A percentile compares a stretch with the other conserved stretches of the same genome.
These are phyloP conservation scores for Hyphodiscus hymeniophilus DNA, from an alignment of 495 filamentous ascomycete genomes.

Conservation along the genomic window DNA sequence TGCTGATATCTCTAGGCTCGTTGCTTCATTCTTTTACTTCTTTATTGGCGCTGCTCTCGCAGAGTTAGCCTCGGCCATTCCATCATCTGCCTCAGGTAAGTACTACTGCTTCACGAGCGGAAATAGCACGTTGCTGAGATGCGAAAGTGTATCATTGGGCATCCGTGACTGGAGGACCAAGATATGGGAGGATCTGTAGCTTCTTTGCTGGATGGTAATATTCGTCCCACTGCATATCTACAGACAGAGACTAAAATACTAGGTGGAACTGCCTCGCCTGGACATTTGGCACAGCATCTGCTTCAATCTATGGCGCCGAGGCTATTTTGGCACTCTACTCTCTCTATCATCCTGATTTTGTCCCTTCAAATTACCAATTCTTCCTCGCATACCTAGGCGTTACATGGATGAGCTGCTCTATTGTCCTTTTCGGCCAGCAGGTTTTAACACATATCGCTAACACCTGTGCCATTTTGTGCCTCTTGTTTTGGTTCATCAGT, in stretches of 20 bases:
- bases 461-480: slow-evolving; percentile 59
- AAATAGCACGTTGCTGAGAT: no score
- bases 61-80: background rate
- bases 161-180: slow-evolving; percentile 59
- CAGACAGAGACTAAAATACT: background rate
- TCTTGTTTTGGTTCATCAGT: slow-evolving; percentile 58
- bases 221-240: slow-evolving; percentile 56
- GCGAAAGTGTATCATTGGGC: slow-evolving; percentile 89
- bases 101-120: slow-evolving; percentile 69
- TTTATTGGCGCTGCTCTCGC: no score
- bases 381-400: slow-evolving; percentile 63
- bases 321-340: slow-evolving; percentile 73
- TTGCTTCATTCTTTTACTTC: no score
- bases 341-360: slow-evolving; percentile 56
- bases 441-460: slow-evolving; percentile 56
- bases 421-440: slow-evolving; percentile 63
- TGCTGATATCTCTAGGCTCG: no score
- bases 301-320: slow-evolving; percentile 56
- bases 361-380: slow-evolving; percentile 60
- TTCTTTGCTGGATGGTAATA: slow-evolving; percentile 80
- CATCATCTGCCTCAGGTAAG: slow-evolving; percentile 38
- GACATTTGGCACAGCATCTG: slow-evolving; percentile 61
- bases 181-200: slow-evolving; percentile 58
- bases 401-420: slow-evolving; percentile 54
- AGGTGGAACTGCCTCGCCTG: slow-evolving; percentile 19